Evolutionary conservation across 1,284 basidiomycete species (phyloP).

Genomic region (Neotropicomus parvogracilis): DNA sequence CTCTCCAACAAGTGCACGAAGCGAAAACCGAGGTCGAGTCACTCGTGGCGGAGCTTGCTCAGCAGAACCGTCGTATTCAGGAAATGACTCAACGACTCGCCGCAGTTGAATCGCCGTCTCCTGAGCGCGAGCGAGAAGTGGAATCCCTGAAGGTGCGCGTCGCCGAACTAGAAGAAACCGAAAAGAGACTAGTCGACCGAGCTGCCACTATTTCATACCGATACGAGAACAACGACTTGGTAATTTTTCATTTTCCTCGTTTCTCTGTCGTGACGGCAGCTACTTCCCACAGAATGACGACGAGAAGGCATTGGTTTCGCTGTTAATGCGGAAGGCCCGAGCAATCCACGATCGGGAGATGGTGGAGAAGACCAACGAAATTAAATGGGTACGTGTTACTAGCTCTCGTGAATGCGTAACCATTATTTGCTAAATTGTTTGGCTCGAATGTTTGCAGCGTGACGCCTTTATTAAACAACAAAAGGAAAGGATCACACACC

Average conservation of each 20-base stretch:
- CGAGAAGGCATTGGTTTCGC: constrained; percentile 45
- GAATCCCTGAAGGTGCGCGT: constrained; percentile 26
- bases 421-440: constrained; percentile 12
- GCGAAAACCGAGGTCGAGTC: constrained; percentile 22
- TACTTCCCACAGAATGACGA: constrained; percentile 38
- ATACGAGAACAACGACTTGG: constrained; percentile 43
- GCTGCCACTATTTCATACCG: constrained; percentile 33
- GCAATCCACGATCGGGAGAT: constrained; percentile 47
- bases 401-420: neutral
- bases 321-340: constrained; percentile 40
- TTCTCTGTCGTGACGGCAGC: constrained; percentile 10
- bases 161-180: constrained; percentile 29
- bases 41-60: constrained; percentile 23
- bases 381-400: constrained; percentile 41
- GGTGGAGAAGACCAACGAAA: constrained; percentile 49
- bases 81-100: constrained; percentile 26
- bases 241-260: constrained; percentile 22
- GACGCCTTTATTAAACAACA: constrained; percentile 42
- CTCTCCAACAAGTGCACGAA: constrained; percentile 17
- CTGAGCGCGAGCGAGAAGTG: constrained; percentile 26
- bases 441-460: constrained; percentile 33
- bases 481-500: constrained; percentile 37
- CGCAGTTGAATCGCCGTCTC: constrained; percentile 19
- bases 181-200: constrained; percentile 26
- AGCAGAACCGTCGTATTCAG: constrained; percentile 19